These are phyloP conservation scores for Cercospora janseana DNA, from an alignment of 2,329 filamentous ascomycete species.

Conservation along the genomic window DNA sequence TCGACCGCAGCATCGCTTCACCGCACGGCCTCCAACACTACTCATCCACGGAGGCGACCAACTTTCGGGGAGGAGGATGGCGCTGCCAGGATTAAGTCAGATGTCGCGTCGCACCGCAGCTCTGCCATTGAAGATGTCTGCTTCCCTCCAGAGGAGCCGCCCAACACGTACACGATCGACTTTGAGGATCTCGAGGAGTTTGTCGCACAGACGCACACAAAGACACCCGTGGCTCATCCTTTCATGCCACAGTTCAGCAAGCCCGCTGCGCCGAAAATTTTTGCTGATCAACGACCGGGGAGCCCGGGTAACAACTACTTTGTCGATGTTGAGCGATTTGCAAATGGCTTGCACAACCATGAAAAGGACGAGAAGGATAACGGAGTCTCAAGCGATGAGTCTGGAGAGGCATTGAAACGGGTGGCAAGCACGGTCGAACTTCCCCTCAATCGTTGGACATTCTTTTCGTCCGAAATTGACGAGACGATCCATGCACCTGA, in stretches of 20 bases:
- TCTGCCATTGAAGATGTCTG: constrained; percentile 85
- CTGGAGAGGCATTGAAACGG: constrained; percentile 29
- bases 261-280: constrained; percentile 48
- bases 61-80: constrained; percentile 58
- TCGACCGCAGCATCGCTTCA: constrained; percentile 62
- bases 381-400: constrained; percentile 40
- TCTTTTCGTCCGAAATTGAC: constrained; percentile 94
- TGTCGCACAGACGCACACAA: constrained; percentile 59
- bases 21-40: constrained; percentile 65
- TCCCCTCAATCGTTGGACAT: constrained; percentile 77
- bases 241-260: constrained; percentile 37
- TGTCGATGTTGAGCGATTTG: constrained; percentile 26
- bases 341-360: constrained; percentile 14
- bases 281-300: constrained; percentile 58
- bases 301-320: constrained; percentile 23
- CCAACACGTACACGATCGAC: constrained; percentile 78
- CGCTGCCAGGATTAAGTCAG: constrained; percentile 57
- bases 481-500: constrained; percentile 89
- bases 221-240: constrained; percentile 47
- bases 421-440: constrained; percentile 30
- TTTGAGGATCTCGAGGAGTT: constrained; percentile 95
- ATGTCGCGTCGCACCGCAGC: constrained; percentile 63
- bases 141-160: constrained; percentile 77
- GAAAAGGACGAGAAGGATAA: constrained; percentile 50
- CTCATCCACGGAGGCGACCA: constrained; percentile 56